These are phyloP conservation scores for Tricladium varicosporioides DNA, from an alignment of 2,329 filamentous ascomycete genomes.

Conservation along the genomic window DNA sequence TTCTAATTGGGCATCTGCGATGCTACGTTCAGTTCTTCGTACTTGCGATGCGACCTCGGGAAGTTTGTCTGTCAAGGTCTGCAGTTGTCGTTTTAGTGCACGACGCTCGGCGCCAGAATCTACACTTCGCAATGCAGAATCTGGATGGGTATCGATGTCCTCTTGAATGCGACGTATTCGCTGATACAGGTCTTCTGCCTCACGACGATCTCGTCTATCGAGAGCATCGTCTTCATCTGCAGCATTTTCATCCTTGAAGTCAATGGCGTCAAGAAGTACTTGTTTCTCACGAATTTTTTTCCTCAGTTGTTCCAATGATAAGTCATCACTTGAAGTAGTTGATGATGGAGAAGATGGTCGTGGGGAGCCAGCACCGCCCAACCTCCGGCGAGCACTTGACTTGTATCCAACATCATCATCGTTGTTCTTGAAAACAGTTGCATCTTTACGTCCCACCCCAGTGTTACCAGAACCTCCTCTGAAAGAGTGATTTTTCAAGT, in stretches of 20 bases:
- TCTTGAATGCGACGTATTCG: conserved; percentile 89
- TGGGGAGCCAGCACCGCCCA: conserved; percentile 71
- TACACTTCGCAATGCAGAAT: conserved; percentile 64
- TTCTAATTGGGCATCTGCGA: conserved; percentile 87
- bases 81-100: conserved; percentile 82
- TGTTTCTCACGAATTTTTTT: conserved; percentile 96
- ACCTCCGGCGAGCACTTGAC: conserved; percentile 85
- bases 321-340: conserved; percentile 71
- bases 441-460: conserved; percentile 75
- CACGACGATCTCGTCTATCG: conserved; percentile 84
- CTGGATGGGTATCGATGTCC: conserved; percentile 89
- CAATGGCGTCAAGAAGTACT: conserved; percentile 90
- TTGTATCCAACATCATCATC: conserved; percentile 90
- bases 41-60: conserved; percentile 92
- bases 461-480: conserved; percentile 58
- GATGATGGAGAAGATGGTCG: conserved; percentile 75
- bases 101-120: conserved; percentile 89
- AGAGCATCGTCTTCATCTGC: conserved; percentile 89
- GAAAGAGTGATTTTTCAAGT: conserved; percentile 94
- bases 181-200: conserved; percentile 91
- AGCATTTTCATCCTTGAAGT: conserved; percentile 89
- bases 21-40: conserved; percentile 83
- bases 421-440: conserved; percentile 94
- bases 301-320: conserved; percentile 80
- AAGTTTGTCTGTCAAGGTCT: conserved; percentile 82